phyloP scores from a whole-genome alignment of 192 early-diverging fungal genomes.

The Entomortierella lignicola region DNA sequence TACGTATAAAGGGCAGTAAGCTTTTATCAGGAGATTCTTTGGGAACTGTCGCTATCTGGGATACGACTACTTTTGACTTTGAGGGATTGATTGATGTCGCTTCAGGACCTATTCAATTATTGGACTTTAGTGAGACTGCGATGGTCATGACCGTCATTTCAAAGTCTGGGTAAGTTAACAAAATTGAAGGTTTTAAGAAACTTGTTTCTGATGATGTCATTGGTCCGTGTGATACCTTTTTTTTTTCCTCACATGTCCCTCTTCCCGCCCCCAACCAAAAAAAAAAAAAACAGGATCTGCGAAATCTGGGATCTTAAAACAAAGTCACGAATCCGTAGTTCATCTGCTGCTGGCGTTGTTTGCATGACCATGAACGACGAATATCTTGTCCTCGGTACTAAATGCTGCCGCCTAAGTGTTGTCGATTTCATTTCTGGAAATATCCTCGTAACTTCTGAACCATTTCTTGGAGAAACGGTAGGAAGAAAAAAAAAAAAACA shows the following conservation, averaged over 20 bases:
- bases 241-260: neutral
- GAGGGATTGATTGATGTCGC: slow-evolving; percentile 22
- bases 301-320: slow-evolving; percentile 39
- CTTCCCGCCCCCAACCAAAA: too few species aligned
- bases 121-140: slow-evolving; percentile 39
- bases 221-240: neutral
- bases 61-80: slow-evolving; percentile 21
- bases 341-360: slow-evolving; percentile 7
- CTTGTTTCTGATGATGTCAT: neutral
- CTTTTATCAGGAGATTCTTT: slow-evolving; percentile 39
- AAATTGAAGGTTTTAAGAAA: neutral
- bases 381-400: slow-evolving; percentile 27
- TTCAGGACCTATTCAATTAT: slow-evolving; percentile 31
- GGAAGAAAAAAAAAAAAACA: neutral
- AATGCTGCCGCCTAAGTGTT: slow-evolving; percentile 13
- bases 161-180: slow-evolving; percentile 47
- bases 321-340: slow-evolving; percentile 15
- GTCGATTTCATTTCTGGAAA: slow-evolving; percentile 37
- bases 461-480: slow-evolving; percentile 35
- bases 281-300: slow-evolving; percentile 34
- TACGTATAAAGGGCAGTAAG: slow-evolving; percentile 33
- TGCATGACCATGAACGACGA: slow-evolving; percentile 53
- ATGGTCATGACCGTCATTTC: slow-evolving; percentile 49
- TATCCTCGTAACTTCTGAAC: slow-evolving; percentile 9
- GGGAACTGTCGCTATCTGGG: slow-evolving; percentile 42